These are phyloP conservation scores for Zygoascus ofunaensis DNA, from an alignment of 805 yeast genomes.

Conservation along the genomic window DNA sequence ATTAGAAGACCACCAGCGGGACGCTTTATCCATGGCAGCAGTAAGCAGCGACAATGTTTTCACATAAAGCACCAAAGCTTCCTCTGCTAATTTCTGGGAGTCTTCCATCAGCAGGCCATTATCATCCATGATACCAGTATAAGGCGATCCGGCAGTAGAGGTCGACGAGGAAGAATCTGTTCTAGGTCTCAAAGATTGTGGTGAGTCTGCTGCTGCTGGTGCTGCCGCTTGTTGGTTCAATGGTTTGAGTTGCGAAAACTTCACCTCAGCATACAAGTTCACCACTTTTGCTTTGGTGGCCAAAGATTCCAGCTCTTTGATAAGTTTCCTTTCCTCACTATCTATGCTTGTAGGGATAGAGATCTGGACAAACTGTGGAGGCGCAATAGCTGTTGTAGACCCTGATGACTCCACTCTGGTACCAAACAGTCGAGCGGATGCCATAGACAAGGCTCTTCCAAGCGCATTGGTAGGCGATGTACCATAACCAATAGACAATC, in stretches of 20 bases:
- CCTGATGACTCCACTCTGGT: slow-evolving; percentile 19
- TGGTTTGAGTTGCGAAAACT: slow-evolving; percentile 78
- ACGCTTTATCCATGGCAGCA: slow-evolving; percentile 75
- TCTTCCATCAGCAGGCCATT: slow-evolving; percentile 2
- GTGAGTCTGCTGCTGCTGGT: not conserved
- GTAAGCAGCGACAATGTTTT: slow-evolving; percentile 77
- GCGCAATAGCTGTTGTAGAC: slow-evolving; percentile 11
- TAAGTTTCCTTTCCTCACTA: slow-evolving; percentile 22
- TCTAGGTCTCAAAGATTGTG: not conserved
- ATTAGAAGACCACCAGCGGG: slow-evolving; percentile 76
- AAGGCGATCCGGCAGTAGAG: slow-evolving; percentile 9
- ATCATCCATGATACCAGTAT: slow-evolving; percentile 24
- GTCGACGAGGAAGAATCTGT: not conserved
- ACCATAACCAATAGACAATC: slow-evolving; percentile 29
- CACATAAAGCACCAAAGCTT: slow-evolving; percentile 77
- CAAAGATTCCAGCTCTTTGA: slow-evolving; percentile 49
- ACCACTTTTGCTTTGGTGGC: slow-evolving; percentile 91
- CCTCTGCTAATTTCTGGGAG: slow-evolving; percentile 48
- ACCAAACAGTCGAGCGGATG: slow-evolving; percentile 82
- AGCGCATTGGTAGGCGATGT: slow-evolving; percentile 73
- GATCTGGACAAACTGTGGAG: slow-evolving; percentile 19
- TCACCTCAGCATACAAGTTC: slow-evolving; percentile 80
- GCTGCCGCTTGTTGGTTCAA: slow-evolving; percentile 27
- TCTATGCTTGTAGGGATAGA: slow-evolving; percentile 16
- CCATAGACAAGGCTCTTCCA: slow-evolving; percentile 77